phyloP scores from a whole-genome alignment of 352 stramenopile genomes.

The Globisporangium megalacanthum region DNA sequence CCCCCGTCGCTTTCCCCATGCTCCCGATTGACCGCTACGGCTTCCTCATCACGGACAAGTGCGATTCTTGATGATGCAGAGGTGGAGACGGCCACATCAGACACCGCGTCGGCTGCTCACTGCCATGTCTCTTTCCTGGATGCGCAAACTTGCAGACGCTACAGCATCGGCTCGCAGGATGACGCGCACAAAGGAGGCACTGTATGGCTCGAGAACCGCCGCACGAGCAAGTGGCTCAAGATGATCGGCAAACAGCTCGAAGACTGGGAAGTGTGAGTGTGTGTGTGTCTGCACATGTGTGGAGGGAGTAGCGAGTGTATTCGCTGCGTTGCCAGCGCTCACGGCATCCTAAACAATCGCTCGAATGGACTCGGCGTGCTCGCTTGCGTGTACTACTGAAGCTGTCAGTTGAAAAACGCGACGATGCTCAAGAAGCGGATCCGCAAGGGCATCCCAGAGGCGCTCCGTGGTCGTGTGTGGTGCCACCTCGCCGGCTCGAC shows the following conservation, averaged over 20 bases:
- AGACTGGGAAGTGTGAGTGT: slow-evolving; percentile 61
- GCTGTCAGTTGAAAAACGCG: slow-evolving; percentile 51
- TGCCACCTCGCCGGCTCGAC: slow-evolving; percentile 57
- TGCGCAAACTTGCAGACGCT: slow-evolving; percentile 25
- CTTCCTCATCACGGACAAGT: slow-evolving; percentile 74
- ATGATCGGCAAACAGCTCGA: slow-evolving; percentile 79
- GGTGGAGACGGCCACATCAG: neutral
- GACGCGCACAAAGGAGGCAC: slow-evolving; percentile 23
- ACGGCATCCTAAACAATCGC: no score
- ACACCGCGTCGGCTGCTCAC: no score
- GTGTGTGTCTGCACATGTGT: no score
- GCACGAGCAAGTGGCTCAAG: slow-evolving; percentile 73
- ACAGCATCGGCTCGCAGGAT: slow-evolving; percentile 21
- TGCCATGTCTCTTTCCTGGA: no score
- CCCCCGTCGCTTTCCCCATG: slow-evolving; percentile 41
- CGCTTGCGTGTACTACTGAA: slow-evolving; percentile 3
- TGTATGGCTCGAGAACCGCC: slow-evolving; percentile 71
- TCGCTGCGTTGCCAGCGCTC: neutral
- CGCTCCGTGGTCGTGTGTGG: slow-evolving; percentile 69
- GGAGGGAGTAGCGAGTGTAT: no score
- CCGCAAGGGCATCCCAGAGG: slow-evolving; percentile 70
- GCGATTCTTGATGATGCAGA: slow-evolving; percentile 1
- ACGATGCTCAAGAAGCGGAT: slow-evolving; percentile 64
- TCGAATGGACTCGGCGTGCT: no score
- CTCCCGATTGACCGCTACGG: slow-evolving; percentile 64